Percentiles rank a stretch among this genome's conserved stretches.
Conservation (phyloP, 1,284 basidiomycete species). For the Pyrrhoderma noxium region DNA sequence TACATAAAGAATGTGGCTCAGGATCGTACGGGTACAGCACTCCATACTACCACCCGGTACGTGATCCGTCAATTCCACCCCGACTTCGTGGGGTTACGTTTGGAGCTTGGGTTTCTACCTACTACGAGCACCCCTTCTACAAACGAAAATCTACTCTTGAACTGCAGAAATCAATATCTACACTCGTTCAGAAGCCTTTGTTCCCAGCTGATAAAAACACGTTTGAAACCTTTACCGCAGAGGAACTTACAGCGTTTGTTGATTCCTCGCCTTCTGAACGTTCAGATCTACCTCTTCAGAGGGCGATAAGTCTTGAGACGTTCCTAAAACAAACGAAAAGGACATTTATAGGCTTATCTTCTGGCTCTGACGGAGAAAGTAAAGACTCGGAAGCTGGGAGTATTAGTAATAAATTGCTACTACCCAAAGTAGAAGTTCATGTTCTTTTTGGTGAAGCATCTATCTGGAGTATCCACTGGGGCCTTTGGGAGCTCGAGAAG, state of each 20-base stretch:
- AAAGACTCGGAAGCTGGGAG: not conserved
- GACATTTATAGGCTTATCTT: not conserved
- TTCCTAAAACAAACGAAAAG: constrained; percentile 4
- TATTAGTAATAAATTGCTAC: not conserved
- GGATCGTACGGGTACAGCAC: constrained; percentile 7
- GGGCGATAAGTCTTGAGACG: not conserved
- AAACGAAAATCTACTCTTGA: not conserved
- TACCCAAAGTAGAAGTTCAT: constrained; percentile 6
- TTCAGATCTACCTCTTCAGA: constrained; percentile 7
- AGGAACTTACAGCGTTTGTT: constrained; percentile 6
- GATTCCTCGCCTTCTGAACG: constrained; percentile 8
- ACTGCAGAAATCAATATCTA: not conserved
- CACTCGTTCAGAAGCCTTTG: no score
- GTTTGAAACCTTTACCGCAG: constrained; percentile 5
- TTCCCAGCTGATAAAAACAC: not conserved
- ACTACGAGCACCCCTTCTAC: constrained; percentile 15
- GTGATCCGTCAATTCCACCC: constrained; percentile 9
- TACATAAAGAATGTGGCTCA: constrained; percentile 10
- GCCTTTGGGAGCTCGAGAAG: constrained; percentile 21
- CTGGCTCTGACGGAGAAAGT: not conserved
- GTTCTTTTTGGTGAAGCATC: constrained; percentile 11
- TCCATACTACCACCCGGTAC: constrained; percentile 14
- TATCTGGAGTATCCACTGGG: constrained; percentile 20
- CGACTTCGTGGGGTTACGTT: constrained; percentile 9
- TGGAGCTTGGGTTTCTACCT: constrained; percentile 17